A percentile compares a stretch with the other conserved stretches of the same genome.
Evolutionary conservation across 192 early-diverging fungal species (phyloP).

Genomic region (Gorgonomyces haynaldii): DNA sequence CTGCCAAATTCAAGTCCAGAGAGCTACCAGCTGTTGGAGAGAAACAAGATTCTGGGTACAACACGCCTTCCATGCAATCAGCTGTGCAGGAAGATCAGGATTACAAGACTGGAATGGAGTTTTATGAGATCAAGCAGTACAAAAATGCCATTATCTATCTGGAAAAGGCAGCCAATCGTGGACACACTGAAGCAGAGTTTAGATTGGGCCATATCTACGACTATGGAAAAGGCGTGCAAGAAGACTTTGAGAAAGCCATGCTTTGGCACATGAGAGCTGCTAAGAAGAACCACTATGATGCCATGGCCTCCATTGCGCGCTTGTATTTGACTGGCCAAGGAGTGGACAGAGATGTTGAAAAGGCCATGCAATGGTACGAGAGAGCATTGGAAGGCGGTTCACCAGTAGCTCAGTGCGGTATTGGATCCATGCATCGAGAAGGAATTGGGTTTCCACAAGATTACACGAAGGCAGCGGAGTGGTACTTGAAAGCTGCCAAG

Average conservation of each 20-base stretch:
- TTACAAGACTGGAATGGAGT: background rate
- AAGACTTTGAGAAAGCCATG: conserved; percentile 9
- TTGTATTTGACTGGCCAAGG: conserved; percentile 44
- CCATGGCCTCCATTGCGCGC: conserved; percentile 39
- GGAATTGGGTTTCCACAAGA: conserved; percentile 10
- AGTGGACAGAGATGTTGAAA: conserved; percentile 3
- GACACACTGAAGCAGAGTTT: conserved; percentile 2
- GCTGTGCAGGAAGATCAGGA: too few relatives aligned
- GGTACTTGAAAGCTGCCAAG: conserved; percentile 12
- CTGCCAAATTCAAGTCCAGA: too few relatives aligned
- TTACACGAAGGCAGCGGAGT: conserved; percentile 10
- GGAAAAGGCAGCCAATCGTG: background rate
- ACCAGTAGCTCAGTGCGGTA: too few relatives aligned
- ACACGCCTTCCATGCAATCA: too few relatives aligned
- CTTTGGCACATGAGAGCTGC: conserved; percentile 14
- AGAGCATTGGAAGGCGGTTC: too few relatives aligned
- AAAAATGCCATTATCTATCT: background rate
- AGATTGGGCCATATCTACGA: conserved; percentile 7
- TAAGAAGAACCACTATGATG: conserved; percentile 14
- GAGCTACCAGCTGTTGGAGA: too few relatives aligned
- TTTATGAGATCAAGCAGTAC: background rate
- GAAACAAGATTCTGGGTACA: too few relatives aligned
- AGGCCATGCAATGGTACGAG: conserved; percentile 11
- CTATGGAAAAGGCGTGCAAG: conserved; percentile 1
- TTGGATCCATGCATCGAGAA: conserved; percentile 9